A percentile compares a stretch with the other conserved stretches of the same genome.
These are phyloP conservation scores for Kwoniella shandongensis DNA, from an alignment of 768 basidiomycete genomes.

Conservation along the genomic window DNA sequence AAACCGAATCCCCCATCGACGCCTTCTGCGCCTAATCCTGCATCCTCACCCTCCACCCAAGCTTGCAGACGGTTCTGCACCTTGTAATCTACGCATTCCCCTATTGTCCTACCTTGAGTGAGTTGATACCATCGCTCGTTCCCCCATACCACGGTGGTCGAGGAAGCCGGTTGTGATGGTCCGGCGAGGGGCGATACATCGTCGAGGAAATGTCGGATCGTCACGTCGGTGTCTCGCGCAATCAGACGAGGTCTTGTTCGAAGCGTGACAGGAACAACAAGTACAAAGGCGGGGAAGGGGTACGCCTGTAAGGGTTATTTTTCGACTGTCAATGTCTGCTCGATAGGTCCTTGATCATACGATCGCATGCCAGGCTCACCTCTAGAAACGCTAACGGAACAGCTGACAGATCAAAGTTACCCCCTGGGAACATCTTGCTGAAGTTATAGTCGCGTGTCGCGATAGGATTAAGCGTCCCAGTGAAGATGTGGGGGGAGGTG, in stretches of 20 bases:
- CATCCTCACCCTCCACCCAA: constrained; percentile 37
- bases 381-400: constrained; percentile 39
- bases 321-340: no score
- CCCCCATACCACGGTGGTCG: constrained; percentile 29
- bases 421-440: background rate
- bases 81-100: constrained; percentile 26
- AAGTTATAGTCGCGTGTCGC: no score
- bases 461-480: no score
- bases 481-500: no score
- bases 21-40: background rate
- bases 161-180: constrained; percentile 14
- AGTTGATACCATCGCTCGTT: constrained; percentile 43
- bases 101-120: constrained; percentile 28
- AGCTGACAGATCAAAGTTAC: constrained; percentile 25
- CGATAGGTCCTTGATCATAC: background rate
- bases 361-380: constrained; percentile 20
- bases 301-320: constrained; percentile 32
- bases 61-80: constrained; percentile 25
- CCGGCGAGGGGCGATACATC: constrained; percentile 32
- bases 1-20: constrained; percentile 21
- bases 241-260: constrained; percentile 26
- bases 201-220: constrained; percentile 31
- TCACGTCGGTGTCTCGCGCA: constrained; percentile 42
- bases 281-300: constrained; percentile 41
- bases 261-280: constrained; percentile 22